Base-by-base conservation (phyloP, 192 early-diverging fungal species). In the Paraglomus occultum region DNA sequence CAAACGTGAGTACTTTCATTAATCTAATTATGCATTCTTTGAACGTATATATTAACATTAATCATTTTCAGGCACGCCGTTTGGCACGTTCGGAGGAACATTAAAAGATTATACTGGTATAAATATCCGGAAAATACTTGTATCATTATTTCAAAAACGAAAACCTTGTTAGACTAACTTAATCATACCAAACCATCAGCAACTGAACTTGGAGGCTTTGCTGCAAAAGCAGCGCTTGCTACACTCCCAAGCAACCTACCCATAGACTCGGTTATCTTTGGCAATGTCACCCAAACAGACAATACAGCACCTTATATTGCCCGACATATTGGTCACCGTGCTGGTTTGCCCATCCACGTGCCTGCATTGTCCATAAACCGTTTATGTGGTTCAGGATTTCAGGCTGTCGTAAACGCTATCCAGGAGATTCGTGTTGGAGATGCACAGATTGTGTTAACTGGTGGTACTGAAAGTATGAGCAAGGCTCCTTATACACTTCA, bases 381-480 rank as follows among this genome's bases (percentile, higher is more conserved):
- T 22, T 91, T 98, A 23, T 98, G 96, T 77, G 95, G 95, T 14
- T 95, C 93, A 5, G 96, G 96, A 15, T 95, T 98, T 86, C 94
- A 99, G 81, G 78, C 91, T 49, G 90, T 99, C 62, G 91, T 99
- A 74, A 93, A 90, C 67, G 94, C 86, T n/a, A 92, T 89, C 15
- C 96, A 97, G 63, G 95, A 99, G 70, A 97, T 99, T 74, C 71
- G 86, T 43, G 59, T 79, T 8, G 93, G 92, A 14, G 95, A 96
- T 51, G 80, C 91, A 20, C 85, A 92, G 42, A 80, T 96, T 67
- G 93, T 95, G 1, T 74, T 97, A 67, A 88, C 94, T 2, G 94
- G 95, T 71, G 95, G 96, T 63, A 73, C 94, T 39, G 96, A 98
- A 78, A 95, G 81, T 81, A 98, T 98, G 96, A 89, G 88, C 65